Evolutionary conservation across 176 grass and related monocot species (phyloP), one percentile per base, ranked within the genome.

Genomic region (Lolium multiflorum): DNA sequence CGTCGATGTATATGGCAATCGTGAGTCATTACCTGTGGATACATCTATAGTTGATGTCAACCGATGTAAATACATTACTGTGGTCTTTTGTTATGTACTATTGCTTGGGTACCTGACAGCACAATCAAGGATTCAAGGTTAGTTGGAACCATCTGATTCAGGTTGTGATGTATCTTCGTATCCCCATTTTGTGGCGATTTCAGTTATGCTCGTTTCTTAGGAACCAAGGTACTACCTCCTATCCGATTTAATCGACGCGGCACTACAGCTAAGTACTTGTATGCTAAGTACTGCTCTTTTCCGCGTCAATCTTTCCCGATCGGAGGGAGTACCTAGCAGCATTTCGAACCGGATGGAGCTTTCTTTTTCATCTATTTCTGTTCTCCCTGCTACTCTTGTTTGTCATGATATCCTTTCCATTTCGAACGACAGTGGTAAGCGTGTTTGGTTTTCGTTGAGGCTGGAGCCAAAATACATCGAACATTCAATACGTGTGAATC

Each of bases 41-140:
- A 22, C 13, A 61, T 56, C 9, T 70, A 2, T 12, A 39, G 38
- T 59, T 76, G 25, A 57, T 86, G 51, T 77, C 49, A 38, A 43
- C 56, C 39, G 15, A 68, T 91, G 81, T 83, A 84, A 59, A 61
- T 61, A 69, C 26, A 21, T 58, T 47, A 24, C 44, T 9, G 43
- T 58, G 26, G 16, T 76, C 25, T 50, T 26, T 11, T 76, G 73
- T 10, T 76, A 11, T 69, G 26, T n/a, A 15, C 74, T 48, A 28
- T 56, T 60, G 24, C 37, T 51, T 35, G 12, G 71, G 56, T 16
- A 9, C 13, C 55, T 67, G 26, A 28, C 68, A 52, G 57, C 57
- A 14, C 17, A 13, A 25, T 85, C 8, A 20, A 7, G 46, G 15
- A 35, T 11, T 75, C 9, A 35, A 35, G 31, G 31, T 35, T 48